phyloP scores from a whole-genome alignment of 129 eudicot species.

The Kitagawia praeruptora region DNA sequence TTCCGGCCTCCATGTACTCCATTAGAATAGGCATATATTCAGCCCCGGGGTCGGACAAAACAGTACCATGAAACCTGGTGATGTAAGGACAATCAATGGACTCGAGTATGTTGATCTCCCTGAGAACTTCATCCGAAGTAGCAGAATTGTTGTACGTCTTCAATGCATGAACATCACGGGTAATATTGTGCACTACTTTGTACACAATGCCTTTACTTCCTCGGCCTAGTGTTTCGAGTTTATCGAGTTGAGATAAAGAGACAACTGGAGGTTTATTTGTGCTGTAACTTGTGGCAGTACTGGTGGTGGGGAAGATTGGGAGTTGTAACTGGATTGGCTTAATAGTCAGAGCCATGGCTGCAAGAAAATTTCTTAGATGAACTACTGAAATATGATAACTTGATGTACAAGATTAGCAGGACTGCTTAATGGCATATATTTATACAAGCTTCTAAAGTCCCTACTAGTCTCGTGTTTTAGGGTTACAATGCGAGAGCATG shows the following conservation, averaged over 20 bases:
- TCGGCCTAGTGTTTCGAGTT: not conserved
- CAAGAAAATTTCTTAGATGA: not conserved
- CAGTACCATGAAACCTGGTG: not conserved
- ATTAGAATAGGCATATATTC: not conserved
- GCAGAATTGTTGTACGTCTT: too few species aligned
- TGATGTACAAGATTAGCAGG: not conserved
- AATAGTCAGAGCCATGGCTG: not conserved
- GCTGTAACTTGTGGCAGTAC: not conserved
- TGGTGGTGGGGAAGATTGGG: not conserved
- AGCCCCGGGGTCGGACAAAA: not conserved
- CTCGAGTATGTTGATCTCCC: not conserved
- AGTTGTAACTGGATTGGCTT: not conserved
- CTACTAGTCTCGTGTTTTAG: too few species aligned
- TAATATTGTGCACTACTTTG: conserved; percentile 5
- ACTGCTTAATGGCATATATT: not conserved
- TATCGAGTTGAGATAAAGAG: not conserved
- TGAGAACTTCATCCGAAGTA: not conserved
- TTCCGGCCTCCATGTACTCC: conserved; percentile 3
- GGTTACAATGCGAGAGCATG: not conserved
- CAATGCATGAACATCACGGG: not conserved
- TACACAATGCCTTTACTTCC: conserved; percentile 2
- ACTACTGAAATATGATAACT: too few species aligned
- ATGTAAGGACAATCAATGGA: not conserved
- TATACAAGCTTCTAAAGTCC: not conserved
- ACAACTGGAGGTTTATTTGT: too few species aligned